Base-by-base conservation (phyloP, 352 stramenopile species). In the Aphanomyces euteiches region DNA sequence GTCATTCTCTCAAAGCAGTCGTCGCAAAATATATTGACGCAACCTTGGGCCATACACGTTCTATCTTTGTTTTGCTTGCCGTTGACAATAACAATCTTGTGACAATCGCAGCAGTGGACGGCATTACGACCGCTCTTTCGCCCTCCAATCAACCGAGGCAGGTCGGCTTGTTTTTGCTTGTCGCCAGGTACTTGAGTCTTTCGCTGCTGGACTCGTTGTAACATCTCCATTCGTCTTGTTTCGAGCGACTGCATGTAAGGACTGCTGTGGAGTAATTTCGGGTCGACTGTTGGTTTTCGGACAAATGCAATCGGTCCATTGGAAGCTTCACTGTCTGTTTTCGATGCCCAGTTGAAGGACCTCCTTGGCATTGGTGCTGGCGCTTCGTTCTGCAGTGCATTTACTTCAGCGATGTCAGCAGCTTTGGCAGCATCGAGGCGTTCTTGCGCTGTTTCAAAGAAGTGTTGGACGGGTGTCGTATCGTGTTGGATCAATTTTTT, bases 121-220 rank as follows among this genome's bases (percentile, higher is more conserved):
- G 77, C 77, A 47, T 72, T 79, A 3, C 83, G 89, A 0, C 85
- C 83, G 43, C 83, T 90, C 63, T 89, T 90, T 0, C 77, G 72
- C 0, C 86, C 86, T n/a, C 86, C 86, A 77, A 94, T 90, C 13
- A 94, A 67, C 4, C 86, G 72, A 6, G 86, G 86, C 3, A 94
- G 63, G 0, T 71, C 73, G 4, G 79, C 68, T 1, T 75, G 81
- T 66, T 87, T 87, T 43, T 79, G 71, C 3, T 68, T 75, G 71
- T 94, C 79, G 5, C 84, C 86, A 13, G 90, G 59, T 0, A 81
- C 81, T 28, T 83, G 69, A 12, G 86, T 83, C 53, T 92, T 92
- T 17, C 83, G 73, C 10, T 79, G 77, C 34, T 89, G 79, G 0
- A 94, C 67, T 2, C 67, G 47, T 0, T 40, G 56, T 2, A 93